These are phyloP conservation scores for Pythium scleroteichum DNA, from an alignment of 352 stramenopile genomes.

Conservation along the genomic window DNA sequence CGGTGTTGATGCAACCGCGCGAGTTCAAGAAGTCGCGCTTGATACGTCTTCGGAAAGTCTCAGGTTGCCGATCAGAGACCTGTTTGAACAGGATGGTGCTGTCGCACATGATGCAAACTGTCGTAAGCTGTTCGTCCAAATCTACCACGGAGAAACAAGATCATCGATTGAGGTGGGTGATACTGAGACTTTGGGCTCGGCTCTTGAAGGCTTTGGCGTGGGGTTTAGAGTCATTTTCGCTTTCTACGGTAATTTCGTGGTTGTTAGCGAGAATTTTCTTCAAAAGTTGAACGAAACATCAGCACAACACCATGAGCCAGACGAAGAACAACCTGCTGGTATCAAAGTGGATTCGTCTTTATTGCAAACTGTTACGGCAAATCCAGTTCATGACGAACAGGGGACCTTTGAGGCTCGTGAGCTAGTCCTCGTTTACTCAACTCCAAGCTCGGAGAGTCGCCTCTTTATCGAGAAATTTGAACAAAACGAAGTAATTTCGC, in stretches of 20 bases:
- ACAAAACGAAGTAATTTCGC: conserved; percentile 24
- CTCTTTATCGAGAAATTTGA: conserved; percentile 30
- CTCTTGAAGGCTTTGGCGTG: not conserved
- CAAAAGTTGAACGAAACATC: conserved; percentile 24
- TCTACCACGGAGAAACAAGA: not conserved
- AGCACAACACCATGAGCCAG: not conserved
- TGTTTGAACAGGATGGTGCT: not conserved
- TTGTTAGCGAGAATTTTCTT: conserved; percentile 2
- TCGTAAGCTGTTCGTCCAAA: not conserved
- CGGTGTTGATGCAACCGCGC: conserved; percentile 41
- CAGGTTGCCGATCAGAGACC: not conserved
- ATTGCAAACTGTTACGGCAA: conserved; percentile 9
- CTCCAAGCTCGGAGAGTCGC: not conserved
- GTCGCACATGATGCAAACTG: no score
- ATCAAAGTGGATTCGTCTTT: conserved; percentile 13
- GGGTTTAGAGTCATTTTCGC: conserved; percentile 32
- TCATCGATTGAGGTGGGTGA: conserved; percentile 27
- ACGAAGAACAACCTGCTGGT: conserved; percentile 2
- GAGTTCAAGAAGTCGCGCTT: conserved; percentile 15
- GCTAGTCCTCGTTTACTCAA: conserved; percentile 28
- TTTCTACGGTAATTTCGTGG: conserved; percentile 59
- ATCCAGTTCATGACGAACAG: not conserved
- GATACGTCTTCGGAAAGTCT: not conserved
- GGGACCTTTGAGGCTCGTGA: not conserved
- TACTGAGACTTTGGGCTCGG: conserved; percentile 28